Evolutionary conservation across 2,329 filamentous ascomycete species (phyloP), one percentile per base, ranked within the genome.

Genomic region (Fusarium foetens): DNA sequence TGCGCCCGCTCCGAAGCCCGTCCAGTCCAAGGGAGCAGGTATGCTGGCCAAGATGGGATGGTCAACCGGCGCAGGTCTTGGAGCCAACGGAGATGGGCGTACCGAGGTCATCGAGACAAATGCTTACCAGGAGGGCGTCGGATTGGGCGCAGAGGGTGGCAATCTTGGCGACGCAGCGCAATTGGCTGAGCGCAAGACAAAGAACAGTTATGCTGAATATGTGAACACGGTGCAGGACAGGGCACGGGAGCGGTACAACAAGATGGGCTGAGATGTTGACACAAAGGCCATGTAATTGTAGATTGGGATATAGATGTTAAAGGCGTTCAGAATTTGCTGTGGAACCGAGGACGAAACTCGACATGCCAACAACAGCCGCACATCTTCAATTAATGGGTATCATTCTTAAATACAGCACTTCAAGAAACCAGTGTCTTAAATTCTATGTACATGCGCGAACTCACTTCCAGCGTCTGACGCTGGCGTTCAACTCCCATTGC

Each of bases 1-100:
- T 6, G 65, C 73, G 11, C 66, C 66, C 17, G 59, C 75, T 6
- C 49, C 66, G 16, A 78, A 77, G 36, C 81, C 84, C 11, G 78
- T 79, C 54, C 81, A 84, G 66, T 90, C 89, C 39, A 93, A 91
- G 79, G 91, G 91, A 17, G 90, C 90, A 0, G 88, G 89, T 6
- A 85, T 93, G 77, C 83, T 94, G 42, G 89, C 90, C 42, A 93
- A 93, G 83, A 92, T 93, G 89, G 92, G 92, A 31, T 93, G 91
- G 91, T 89, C 83, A 27, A 84, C 86, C 2, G 91, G 92, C 13
- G 85, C 87, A 63, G 91, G 92, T 0, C 83, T 93, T 8, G 92
- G 92, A 5, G 89, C 87, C 1, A 86, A 87, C 49, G 89, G 89
- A 10, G 86, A 86, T 10, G 92, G 92, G 0, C 85, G 88, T 46